These are phyloP conservation scores for Juglanconis oblonga DNA, from an alignment of 2,329 filamentous ascomycete species.

Conservation along the genomic window DNA sequence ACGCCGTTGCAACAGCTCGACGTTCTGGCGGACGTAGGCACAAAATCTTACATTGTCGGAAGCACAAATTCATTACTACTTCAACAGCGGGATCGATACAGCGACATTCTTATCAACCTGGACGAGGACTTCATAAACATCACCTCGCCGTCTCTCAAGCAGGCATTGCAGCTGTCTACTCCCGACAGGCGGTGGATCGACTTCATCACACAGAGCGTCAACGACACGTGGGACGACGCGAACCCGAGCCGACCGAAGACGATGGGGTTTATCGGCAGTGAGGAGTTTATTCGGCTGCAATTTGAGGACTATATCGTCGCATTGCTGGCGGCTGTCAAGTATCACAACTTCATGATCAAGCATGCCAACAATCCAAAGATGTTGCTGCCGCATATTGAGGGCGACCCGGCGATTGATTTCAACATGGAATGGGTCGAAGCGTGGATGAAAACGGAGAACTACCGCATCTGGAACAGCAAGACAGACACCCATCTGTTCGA, in stretches of 20 bases:
- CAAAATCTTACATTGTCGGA: conserved; percentile 95
- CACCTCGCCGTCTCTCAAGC: conserved; percentile 72
- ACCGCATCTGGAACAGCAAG: conserved; percentile 77
- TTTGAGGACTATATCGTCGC: conserved; percentile 96
- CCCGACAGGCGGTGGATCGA: conserved; percentile 96
- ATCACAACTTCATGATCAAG: conserved; percentile 65
- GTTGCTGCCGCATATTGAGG: conserved; percentile 66
- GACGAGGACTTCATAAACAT: conserved; percentile 86
- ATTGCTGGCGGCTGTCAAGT: conserved; percentile 84
- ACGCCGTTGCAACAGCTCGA: conserved; percentile 95
- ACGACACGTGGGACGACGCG: conserved; percentile 93
- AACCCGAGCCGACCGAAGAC: conserved; percentile 90
- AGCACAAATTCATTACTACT: conserved; percentile 93
- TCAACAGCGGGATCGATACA: conserved; percentile 93
- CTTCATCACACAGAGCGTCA: conserved; percentile 86
- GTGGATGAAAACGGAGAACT: conserved; percentile 88
- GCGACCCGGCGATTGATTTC: conserved; percentile 83
- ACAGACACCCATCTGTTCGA: conserved; percentile 90
- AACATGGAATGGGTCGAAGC: conserved; percentile 79
- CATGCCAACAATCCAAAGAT: conserved; percentile 56
- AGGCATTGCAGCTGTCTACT: conserved; percentile 73
- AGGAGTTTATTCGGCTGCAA: conserved; percentile 94
- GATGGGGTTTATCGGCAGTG: conserved; percentile 89
- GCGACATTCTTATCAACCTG: conserved; percentile 93
- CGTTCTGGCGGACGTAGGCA: conserved; percentile 86